These are phyloP conservation scores for Talaromyces thailandensis DNA, from an alignment of 495 filamentous ascomycete species.

Conservation along the genomic window DNA sequence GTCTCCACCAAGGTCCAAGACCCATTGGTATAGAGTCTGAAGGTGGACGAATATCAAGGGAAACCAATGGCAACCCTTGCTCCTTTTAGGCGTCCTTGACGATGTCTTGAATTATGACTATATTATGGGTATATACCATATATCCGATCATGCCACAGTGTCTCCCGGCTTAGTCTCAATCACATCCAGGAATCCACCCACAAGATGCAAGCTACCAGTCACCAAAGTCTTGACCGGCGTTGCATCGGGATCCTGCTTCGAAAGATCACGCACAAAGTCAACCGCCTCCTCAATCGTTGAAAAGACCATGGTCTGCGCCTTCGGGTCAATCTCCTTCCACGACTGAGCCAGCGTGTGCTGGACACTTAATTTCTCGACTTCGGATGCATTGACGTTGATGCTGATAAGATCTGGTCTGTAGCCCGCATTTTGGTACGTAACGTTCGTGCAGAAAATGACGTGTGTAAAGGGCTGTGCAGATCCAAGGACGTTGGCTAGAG, in stretches of 20 bases:
- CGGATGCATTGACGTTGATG: slow-evolving; percentile 57
- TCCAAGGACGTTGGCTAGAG: slow-evolving; percentile 48
- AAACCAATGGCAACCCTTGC: neutral
- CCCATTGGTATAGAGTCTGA: neutral
- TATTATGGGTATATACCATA: neutral
- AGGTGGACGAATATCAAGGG: neutral
- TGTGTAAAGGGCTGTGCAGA: slow-evolving; percentile 58
- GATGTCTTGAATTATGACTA: neutral
- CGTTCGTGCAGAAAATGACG: slow-evolving; percentile 83
- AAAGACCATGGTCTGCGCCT: slow-evolving; percentile 53
- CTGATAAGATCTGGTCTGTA: slow-evolving; percentile 73
- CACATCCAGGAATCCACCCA: slow-evolving; percentile 70
- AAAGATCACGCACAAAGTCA: slow-evolving; percentile 48
- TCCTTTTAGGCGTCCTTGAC: neutral
- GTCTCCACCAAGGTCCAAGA: neutral
- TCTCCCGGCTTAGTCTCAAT: slow-evolving; percentile 47
- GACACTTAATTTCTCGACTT: slow-evolving; percentile 58
- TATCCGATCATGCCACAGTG: neutral
- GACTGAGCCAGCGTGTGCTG: slow-evolving; percentile 66
- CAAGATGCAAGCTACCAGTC: slow-evolving; percentile 85
- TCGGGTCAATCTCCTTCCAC: slow-evolving; percentile 60
- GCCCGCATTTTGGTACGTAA: slow-evolving; percentile 62
- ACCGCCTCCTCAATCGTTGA: slow-evolving; percentile 84
- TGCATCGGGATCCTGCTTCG: slow-evolving; percentile 25
- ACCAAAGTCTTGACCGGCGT: slow-evolving; percentile 44